Percentiles rank a stretch among this genome's conserved stretches.
phyloP scores from a whole-genome alignment of 1,284 basidiomycete species.

The Heterobasidion occidentale region DNA sequence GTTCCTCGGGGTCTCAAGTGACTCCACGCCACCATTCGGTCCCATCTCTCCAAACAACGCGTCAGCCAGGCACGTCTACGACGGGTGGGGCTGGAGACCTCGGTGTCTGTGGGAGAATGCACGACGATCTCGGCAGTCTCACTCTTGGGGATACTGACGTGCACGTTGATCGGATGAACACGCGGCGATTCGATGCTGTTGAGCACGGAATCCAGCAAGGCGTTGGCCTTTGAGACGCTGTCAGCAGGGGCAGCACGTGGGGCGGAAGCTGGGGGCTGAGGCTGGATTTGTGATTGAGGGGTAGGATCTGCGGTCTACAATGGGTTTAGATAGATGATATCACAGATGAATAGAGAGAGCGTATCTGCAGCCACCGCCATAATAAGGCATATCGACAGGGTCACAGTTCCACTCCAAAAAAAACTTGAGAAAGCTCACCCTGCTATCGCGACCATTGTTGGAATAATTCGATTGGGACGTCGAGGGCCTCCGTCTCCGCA shows the following conservation, averaged over 20 bases:
- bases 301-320: conserved; percentile 50
- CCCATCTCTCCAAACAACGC: conserved; percentile 58
- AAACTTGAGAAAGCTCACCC: conserved; percentile 31
- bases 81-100: conserved; percentile 36
- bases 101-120: conserved; percentile 17
- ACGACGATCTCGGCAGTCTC: conserved; percentile 10
- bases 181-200: conserved; percentile 51
- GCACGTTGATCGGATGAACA: conserved; percentile 18
- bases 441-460: conserved; percentile 36
- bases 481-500: conserved; percentile 60
- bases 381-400: too few species aligned
- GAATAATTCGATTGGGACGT: conserved; percentile 77
- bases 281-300: conserved; percentile 9
- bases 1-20: background rate
- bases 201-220: conserved; percentile 59
- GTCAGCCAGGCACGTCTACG: conserved; percentile 66
- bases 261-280: background rate
- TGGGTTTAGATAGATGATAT: conserved; percentile 1
- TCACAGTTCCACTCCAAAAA: too few species aligned
- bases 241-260: conserved; percentile 18
- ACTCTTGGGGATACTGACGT: conserved; percentile 18
- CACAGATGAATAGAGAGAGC: conserved; percentile 5
- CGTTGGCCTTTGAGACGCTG: conserved; percentile 46
- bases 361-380: background rate
- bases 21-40: conserved; percentile 22